A percentile compares a stretch with the other conserved stretches of the same genome.
Evolutionary conservation across 805 yeast genomes (phyloP).

Genomic region (Starmerella kuoi): DNA sequence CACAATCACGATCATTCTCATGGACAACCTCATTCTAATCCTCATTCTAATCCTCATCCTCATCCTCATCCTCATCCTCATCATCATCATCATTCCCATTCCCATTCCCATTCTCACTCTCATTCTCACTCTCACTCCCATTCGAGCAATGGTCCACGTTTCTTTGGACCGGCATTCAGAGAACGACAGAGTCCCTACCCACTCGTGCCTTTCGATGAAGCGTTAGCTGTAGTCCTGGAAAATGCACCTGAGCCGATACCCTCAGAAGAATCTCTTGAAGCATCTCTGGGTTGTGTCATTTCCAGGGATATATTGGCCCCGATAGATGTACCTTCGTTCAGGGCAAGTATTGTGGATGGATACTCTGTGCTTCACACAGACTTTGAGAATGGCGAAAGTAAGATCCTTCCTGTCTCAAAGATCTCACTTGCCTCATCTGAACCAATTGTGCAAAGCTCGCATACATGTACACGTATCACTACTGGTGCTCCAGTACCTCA

Average conservation of each 20-base stretch:
- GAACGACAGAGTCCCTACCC: conserved; percentile 41
- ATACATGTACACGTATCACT: conserved; percentile 37
- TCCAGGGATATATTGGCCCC: conserved; percentile 35
- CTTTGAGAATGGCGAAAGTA: conserved; percentile 30
- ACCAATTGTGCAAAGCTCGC: conserved; percentile 29
- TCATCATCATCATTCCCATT: conserved; percentile 3
- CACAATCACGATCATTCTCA: not conserved
- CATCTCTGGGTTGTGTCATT: conserved; percentile 32
- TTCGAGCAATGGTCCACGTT: conserved; percentile 26
- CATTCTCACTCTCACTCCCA: conserved; percentile 17
- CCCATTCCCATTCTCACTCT: conserved; percentile 11
- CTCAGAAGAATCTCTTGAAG: conserved; percentile 26
- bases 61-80: not conserved
- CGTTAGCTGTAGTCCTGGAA: conserved; percentile 29
- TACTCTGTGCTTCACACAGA: conserved; percentile 39
- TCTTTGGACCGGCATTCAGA: conserved; percentile 36
- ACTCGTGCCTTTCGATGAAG: conserved; percentile 35
- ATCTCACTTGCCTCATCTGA: conserved; percentile 19
- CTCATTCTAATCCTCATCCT: not conserved
- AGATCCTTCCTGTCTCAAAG: conserved; percentile 28
- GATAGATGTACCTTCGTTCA: conserved; percentile 36
- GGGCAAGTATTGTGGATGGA: conserved; percentile 48
- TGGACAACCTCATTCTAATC: not conserved
- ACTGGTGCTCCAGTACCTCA: conserved; percentile 47
- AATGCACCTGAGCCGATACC: conserved; percentile 27